Conservation (phyloP, 108 stramenopile genomes). For the Craspedostauros australis region DNA sequence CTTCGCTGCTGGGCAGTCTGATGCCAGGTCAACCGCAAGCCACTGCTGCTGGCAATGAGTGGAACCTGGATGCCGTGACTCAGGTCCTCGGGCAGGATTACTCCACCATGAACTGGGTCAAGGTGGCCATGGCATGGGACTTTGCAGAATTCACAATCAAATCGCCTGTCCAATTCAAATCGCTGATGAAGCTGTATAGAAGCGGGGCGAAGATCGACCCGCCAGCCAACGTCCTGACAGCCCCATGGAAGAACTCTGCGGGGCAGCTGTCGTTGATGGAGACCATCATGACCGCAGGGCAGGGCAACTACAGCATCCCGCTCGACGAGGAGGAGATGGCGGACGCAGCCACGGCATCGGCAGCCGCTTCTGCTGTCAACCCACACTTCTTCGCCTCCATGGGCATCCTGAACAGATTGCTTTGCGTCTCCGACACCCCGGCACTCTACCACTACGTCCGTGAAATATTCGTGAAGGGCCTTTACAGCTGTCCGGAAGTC, state of each 20-base stretch:
- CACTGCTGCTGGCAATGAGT: conserved; percentile 19
- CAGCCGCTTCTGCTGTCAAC: conserved; percentile 38
- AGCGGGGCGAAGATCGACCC: conserved; percentile 56
- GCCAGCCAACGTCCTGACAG: conserved; percentile 55
- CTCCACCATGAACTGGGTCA: conserved; percentile 66
- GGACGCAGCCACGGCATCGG: conserved; percentile 60
- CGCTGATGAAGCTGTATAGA: conserved; percentile 72
- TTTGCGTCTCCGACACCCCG: conserved; percentile 72
- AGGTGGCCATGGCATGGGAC: conserved; percentile 77
- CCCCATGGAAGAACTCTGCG: conserved; percentile 66
- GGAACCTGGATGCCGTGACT: conserved; percentile 85
- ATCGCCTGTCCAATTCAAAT: conserved; percentile 58
- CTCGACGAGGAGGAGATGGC: conserved; percentile 62
- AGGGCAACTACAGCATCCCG: conserved; percentile 56
- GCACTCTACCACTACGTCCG: conserved; percentile 59
- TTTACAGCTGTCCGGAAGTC: conserved; percentile 69
- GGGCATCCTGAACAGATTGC: conserved; percentile 60
- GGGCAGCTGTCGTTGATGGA: conserved; percentile 83
- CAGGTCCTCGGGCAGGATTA: conserved; percentile 81
- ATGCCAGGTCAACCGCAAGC: conserved; percentile 29
- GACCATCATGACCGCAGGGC: conserved; percentile 48
- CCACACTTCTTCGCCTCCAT: conserved; percentile 69
- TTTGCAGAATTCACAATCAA: conserved; percentile 78
- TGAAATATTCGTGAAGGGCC: conserved; percentile 67
- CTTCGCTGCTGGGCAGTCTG: conserved; percentile 50